A percentile compares a stretch with the other conserved stretches of the same genome.
phyloP scores from a whole-genome alignment of 306 rosid species.

The Castanea crenata region DNA sequence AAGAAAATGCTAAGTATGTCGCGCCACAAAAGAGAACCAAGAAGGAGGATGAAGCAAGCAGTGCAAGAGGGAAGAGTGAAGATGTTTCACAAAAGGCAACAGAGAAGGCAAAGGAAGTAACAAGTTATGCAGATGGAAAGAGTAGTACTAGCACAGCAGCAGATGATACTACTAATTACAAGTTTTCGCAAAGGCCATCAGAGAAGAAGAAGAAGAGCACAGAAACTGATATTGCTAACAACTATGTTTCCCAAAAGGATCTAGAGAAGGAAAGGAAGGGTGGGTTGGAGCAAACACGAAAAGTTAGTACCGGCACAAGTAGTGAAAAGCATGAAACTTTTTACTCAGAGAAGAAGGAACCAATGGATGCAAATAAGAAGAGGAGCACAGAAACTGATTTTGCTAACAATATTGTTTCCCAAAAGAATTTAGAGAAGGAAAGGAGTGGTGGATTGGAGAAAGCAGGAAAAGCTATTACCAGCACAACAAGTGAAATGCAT shows the following conservation, averaged over 20 bases:
- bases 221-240: background rate
- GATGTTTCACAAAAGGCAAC: background rate
- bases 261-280: background rate
- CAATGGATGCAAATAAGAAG: slow-evolving; percentile 4
- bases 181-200: background rate
- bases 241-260: background rate
- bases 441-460: background rate
- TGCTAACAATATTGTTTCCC: background rate
- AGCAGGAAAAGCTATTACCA: background rate
- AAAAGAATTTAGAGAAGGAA: background rate
- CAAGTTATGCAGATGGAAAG: background rate
- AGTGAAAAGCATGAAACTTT: background rate
- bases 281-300: background rate
- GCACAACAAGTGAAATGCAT: background rate
- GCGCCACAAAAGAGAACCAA: background rate
- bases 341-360: background rate
- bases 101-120: background rate
- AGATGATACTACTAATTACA: too few species aligned
- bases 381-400: background rate
- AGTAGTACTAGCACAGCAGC: background rate
- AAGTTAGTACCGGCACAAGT: background rate
- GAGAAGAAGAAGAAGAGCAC: background rate
- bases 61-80: slow-evolving; percentile 8
- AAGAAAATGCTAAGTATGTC: slow-evolving; percentile 7
- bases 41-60: slow-evolving; percentile 24